Conservation (phyloP, 164 flowering plant genomes). For the Houttuynia cordata region DNA sequence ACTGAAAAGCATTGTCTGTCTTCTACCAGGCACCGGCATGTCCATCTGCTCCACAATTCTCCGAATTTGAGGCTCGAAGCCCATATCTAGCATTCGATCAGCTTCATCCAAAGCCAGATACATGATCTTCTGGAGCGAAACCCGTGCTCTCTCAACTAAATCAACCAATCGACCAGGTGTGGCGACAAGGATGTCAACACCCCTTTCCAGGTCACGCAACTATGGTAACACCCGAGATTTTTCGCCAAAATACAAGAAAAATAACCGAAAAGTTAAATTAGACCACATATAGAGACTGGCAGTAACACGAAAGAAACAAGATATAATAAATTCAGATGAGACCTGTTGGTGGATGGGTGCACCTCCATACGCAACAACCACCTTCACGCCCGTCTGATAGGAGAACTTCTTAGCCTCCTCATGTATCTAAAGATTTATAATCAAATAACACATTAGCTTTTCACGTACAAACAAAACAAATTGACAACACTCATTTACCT, state of each 20-base stretch:
- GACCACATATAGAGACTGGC: neutral
- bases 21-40: constrained; percentile 40
- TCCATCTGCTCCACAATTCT: constrained; percentile 46
- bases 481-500: neutral
- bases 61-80: constrained; percentile 57
- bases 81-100: constrained; percentile 64
- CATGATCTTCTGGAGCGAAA: constrained; percentile 36
- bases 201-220: constrained; percentile 43
- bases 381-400: constrained; percentile 43
- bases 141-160: constrained; percentile 42
- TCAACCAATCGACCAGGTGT: constrained; percentile 66
- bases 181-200: constrained; percentile 62
- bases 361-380: constrained; percentile 57
- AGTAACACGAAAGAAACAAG: neutral
- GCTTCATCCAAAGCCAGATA: constrained; percentile 62
- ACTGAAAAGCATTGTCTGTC: constrained; percentile 63
- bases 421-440: constrained; percentile 26
- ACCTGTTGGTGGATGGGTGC: constrained; percentile 48
- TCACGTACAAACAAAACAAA: neutral
- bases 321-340: neutral
- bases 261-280: no score
- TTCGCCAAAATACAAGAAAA: neutral
- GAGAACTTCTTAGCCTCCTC: constrained; percentile 60
- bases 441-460: neutral
- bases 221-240: constrained; percentile 5